Conservation (phyloP, 2,329 filamentous ascomycete genomes). For the Ophiocordyceps sinensis region DNA sequence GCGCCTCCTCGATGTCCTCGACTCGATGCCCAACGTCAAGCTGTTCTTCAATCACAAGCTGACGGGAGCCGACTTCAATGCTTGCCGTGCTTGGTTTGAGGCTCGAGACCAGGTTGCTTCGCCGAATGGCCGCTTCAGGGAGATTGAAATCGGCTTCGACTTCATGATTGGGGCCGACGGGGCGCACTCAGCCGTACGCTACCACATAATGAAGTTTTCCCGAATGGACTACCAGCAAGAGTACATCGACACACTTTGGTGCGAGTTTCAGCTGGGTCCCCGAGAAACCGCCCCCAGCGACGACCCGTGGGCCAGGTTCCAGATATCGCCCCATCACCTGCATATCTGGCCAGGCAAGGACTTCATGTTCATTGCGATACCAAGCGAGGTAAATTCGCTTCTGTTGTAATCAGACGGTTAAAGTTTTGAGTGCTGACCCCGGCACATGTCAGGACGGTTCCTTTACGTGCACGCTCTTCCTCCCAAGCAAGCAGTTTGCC, state of each 20-base stretch:
- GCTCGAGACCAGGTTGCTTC: slow-evolving; percentile 21
- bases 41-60: slow-evolving; percentile 91
- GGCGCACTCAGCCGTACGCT: slow-evolving; percentile 80
- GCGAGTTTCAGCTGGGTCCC: slow-evolving; percentile 74
- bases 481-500: slow-evolving; percentile 56
- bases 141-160: slow-evolving; percentile 79
- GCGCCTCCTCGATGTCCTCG: slow-evolving; percentile 68
- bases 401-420: neutral
- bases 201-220: slow-evolving; percentile 90
- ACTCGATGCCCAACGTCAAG: slow-evolving; percentile 74
- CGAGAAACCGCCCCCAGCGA: slow-evolving; percentile 12
- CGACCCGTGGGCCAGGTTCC: slow-evolving; percentile 38
- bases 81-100: slow-evolving; percentile 80
- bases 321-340: slow-evolving; percentile 80
- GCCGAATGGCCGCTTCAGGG: slow-evolving; percentile 34
- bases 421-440: slow-evolving; percentile 2
- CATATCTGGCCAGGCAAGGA: slow-evolving; percentile 94
- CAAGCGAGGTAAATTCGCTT: slow-evolving; percentile 37
- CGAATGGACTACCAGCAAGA: slow-evolving; percentile 84
- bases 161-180: slow-evolving; percentile 91
- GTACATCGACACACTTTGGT: slow-evolving; percentile 96
- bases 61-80: slow-evolving; percentile 72
- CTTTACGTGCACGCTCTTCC: slow-evolving; percentile 91
- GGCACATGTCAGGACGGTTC: slow-evolving; percentile 51
- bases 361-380: slow-evolving; percentile 98